phyloP scores from a whole-genome alignment of 1,284 basidiomycete genomes.

The Heterobasidion parviporum region DNA sequence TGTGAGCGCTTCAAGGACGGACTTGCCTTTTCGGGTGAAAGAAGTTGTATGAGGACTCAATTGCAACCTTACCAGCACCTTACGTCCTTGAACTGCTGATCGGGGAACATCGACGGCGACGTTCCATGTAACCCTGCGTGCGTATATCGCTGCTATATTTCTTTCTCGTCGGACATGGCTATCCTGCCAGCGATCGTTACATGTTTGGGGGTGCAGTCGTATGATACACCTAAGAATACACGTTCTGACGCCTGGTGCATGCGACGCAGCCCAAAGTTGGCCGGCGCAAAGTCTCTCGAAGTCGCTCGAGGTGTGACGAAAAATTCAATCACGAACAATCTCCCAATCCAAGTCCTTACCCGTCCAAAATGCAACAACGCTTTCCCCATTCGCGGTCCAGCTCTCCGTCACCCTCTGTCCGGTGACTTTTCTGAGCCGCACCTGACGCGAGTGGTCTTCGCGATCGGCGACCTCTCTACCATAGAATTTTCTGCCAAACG shows the following conservation, averaged over 20 bases:
- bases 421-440: slow-evolving; percentile 26
- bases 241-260: not conserved
- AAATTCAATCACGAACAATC: slow-evolving; percentile 30
- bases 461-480: slow-evolving; percentile 25
- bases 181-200: too few relatives aligned
- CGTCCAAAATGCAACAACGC: slow-evolving; percentile 88
- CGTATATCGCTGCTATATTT: too few relatives aligned
- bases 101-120: too few relatives aligned
- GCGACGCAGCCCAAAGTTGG: not conserved
- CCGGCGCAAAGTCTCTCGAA: not conserved
- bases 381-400: slow-evolving; percentile 44
- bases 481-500: slow-evolving; percentile 79
- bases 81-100: too few relatives aligned
- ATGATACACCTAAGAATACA: too few relatives aligned
- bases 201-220: too few relatives aligned
- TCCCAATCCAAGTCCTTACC: slow-evolving; percentile 82
- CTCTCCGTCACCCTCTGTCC: slow-evolving; percentile 36
- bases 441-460: slow-evolving; percentile 14
- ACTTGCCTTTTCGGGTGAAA: too few relatives aligned
- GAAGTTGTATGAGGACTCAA: too few relatives aligned
- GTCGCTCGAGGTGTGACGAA: not conserved
- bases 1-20: too few relatives aligned
- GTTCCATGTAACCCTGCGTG: too few relatives aligned
- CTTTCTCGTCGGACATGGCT: too few relatives aligned
- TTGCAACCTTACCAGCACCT: too few relatives aligned